Base-by-base conservation (phyloP, 352 stramenopile species). In the Thraustochytrium striatum region DNA sequence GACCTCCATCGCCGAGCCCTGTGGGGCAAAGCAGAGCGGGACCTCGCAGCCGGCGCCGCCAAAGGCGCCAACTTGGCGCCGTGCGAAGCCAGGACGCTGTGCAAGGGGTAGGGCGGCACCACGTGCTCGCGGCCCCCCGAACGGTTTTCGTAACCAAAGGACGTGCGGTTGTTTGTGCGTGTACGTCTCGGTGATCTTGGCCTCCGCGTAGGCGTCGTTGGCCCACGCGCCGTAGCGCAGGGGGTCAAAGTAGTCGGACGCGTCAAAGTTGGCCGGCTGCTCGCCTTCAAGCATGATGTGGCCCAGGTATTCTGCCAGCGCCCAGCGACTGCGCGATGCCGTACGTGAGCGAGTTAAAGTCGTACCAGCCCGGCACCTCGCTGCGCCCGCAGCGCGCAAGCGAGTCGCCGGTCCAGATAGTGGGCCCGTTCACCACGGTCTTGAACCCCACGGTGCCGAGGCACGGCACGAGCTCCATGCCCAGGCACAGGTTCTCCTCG, bases 261-360 rank as follows among this genome's bases (percentile, higher is more conserved):
- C 55, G 33, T 84, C 81, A 50, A 83, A 83, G 44, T 50, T 30
- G 41, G 43, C 44, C 32, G 81, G 81, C 38, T 81, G 81, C 59
- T 84, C 81, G 35, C 81, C 81, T 30, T 84, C 72, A 25, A 84
- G 68, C 47, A 84, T 83, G 73, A 81, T 75, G 43, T 61, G 52
- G n/a, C 65, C 73, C 1, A 84, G 57, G 69, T 84, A 83, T 21
- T 84, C 81, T 38, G 73, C 79, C 21, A 81, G 81, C 2, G 61
- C 59, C n/a, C 32, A 81, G 65, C 19, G 62, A 78, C 43, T 84
- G 81, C 5, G 81, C 81, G 52, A 84, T 84, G 38, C 81, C 81
- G 53, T 84, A 84, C 25, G 81, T 83, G 73, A 84, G 81, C n/a
- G 73, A 75, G 69, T 82, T 84, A 52, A 81, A 81, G 59, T 83